Percentiles rank a stretch among this genome's conserved stretches.
These are phyloP conservation scores for Petasospora rhodanensis DNA, from an alignment of 1,139 yeast genomes.

Conservation along the genomic window DNA sequence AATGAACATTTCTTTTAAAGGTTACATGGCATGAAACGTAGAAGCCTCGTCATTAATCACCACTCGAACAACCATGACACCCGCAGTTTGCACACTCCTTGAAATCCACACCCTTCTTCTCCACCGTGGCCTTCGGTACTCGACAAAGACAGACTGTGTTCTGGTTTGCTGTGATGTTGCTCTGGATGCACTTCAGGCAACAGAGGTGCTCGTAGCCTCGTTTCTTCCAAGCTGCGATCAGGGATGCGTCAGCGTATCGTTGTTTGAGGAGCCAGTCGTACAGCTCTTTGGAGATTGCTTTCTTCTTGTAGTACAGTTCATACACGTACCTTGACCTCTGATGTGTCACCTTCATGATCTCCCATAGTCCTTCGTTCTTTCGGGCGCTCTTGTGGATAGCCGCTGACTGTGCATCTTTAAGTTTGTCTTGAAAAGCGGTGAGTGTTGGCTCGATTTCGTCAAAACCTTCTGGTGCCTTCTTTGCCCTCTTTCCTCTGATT, in stretches of 20 bases:
- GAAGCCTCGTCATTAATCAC: constrained; percentile 51
- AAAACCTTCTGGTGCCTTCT: constrained; percentile 71
- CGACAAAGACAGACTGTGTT: constrained; percentile 80
- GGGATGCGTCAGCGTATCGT: constrained; percentile 59
- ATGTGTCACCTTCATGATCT: constrained; percentile 63
- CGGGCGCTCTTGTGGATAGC: constrained; percentile 29
- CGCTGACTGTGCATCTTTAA: constrained; percentile 52
- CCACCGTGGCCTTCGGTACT: constrained; percentile 56
- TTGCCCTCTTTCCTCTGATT: constrained; percentile 35
- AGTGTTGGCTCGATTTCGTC: constrained; percentile 67
- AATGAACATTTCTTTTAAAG: no score
- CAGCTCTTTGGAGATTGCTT: constrained; percentile 61
- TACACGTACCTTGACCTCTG: constrained; percentile 76
- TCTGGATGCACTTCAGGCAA: constrained; percentile 74
- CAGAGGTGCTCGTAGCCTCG: constrained; percentile 86
- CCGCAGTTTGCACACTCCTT: constrained; percentile 83
- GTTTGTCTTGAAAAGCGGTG: constrained; percentile 52
- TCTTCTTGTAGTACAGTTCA: constrained; percentile 65
- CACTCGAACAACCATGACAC: constrained; percentile 81
- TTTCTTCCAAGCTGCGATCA: constrained; percentile 90
- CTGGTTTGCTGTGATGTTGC: constrained; percentile 54
- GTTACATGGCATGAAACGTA: no score
- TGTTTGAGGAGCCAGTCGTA: constrained; percentile 74
- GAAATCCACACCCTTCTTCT: constrained; percentile 33
- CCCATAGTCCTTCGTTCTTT: constrained; percentile 65